Base-by-base conservation (phyloP, 768 basidiomycete species). In the Boletus sp. region DNA sequence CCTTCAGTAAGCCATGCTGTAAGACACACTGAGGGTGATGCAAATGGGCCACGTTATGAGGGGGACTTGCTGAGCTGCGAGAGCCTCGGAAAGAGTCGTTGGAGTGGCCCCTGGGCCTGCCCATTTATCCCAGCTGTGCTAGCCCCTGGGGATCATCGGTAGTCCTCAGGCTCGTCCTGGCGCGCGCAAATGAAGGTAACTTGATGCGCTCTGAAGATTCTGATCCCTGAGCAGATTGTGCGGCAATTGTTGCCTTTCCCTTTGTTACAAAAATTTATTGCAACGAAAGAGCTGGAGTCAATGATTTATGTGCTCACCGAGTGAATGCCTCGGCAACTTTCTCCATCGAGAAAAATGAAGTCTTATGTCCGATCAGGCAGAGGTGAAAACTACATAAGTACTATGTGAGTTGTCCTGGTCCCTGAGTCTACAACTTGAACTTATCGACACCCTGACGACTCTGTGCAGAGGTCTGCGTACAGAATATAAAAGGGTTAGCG, bases 151-250 rank as follows among this genome's bases (percentile, higher is more conserved):
- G 11, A 33, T n/a, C n/a, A n/a, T n/a, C 11, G 33, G 1, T 33
- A 5, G 29, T 6, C 35, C 50, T 49, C 35, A 18, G n/a, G n/a
- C n/a, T n/a, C 24, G 24, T 24, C 24, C 24, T 24, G n/a, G 45
- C 5, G 24, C 10, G 28, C n/a, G 33, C 3, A 54, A 45, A 59
- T 59, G 46, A 59, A 48, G 17, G 41, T n/a, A 40, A 54, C 11
- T 8, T 12, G 48, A 40, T 18, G 32, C 17, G 41, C 32, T 24
- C 18, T 48, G 33, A 18, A 33, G 30, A 4, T 11, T 24, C 24
- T 24, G 24, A 5, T 2, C 29, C 29, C 41, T 44, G 47, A 45
- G 41, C 15, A 17, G 24, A 41, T 33, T 59, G 45, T 47, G 59
- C 33, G 58, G 58, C 1, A 7, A 15, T 37, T 28, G 28, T 2